Evolutionary conservation across 306 rosid species (phyloP).

Genomic region (Acacia acuminata): DNA sequence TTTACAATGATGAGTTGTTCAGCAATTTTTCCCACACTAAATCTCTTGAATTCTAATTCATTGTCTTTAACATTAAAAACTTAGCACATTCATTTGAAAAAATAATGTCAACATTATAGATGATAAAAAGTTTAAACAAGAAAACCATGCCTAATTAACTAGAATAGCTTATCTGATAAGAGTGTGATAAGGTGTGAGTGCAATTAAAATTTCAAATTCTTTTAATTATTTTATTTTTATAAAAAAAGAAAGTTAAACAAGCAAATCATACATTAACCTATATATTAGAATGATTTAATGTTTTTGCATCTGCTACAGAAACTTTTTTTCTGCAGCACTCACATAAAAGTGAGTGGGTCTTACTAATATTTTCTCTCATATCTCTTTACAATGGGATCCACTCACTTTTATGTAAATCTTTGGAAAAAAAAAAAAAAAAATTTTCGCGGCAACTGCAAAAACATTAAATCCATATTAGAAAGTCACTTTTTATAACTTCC

Average conservation of each 20-base stretch:
- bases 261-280: neutral
- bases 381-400: too few relatives aligned
- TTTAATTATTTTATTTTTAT: too few relatives aligned
- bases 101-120: neutral
- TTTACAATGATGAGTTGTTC: too few relatives aligned
- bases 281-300: too few relatives aligned
- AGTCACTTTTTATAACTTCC: neutral
- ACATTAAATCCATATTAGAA: too few relatives aligned
- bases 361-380: too few relatives aligned
- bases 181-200: neutral
- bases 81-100: neutral
- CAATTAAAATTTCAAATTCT: neutral
- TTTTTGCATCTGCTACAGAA: too few relatives aligned
- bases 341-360: too few relatives aligned
- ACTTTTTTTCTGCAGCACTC: too few relatives aligned
- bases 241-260: neutral
- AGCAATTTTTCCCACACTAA: neutral
- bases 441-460: too few relatives aligned
- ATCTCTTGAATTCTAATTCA: neutral
- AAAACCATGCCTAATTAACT: neutral
- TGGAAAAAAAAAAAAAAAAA: too few relatives aligned
- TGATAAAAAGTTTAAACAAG: neutral
- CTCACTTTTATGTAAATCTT: too few relatives aligned
- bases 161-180: neutral
- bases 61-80: neutral